Conservation (phyloP, 1,284 basidiomycete species). For the Fomitopsis betulina region DNA sequence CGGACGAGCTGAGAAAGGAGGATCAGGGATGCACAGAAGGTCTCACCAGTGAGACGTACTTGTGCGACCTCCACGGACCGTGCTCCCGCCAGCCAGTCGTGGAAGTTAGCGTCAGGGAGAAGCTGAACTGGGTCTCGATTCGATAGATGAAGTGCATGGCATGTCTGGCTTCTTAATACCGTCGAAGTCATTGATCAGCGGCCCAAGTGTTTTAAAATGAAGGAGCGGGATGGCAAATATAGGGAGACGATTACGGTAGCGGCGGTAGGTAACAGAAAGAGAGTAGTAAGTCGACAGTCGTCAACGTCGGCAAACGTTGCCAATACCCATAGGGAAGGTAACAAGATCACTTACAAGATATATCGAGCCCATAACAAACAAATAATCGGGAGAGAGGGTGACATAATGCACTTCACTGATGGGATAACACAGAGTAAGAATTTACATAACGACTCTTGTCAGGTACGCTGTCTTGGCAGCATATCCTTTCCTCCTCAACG, state of each 20-base stretch:
- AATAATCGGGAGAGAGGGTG: too few relatives aligned
- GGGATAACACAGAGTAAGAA: too few relatives aligned
- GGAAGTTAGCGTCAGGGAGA: background rate
- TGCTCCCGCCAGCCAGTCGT: background rate
- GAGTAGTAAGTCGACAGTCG: background rate
- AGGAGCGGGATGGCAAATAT: background rate
- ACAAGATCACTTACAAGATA: background rate
- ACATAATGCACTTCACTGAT: too few relatives aligned
- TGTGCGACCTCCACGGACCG: background rate
- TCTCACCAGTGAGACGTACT: background rate
- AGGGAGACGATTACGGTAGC: background rate
- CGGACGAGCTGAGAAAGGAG: slow-evolving; percentile 40
- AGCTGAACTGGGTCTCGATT: background rate
- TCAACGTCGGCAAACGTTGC: background rate
- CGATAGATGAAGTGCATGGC: background rate
- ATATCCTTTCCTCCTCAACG: background rate
- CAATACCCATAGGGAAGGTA: background rate
- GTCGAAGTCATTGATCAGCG: background rate
- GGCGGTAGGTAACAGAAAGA: background rate
- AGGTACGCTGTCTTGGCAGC: background rate
- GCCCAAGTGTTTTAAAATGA: background rate
- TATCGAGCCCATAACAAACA: background rate
- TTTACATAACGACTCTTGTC: background rate
- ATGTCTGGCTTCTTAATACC: background rate
- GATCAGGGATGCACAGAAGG: background rate